phyloP scores from a whole-genome alignment of 2,329 filamentous ascomycete genomes.

The Penicillium concentricum region DNA sequence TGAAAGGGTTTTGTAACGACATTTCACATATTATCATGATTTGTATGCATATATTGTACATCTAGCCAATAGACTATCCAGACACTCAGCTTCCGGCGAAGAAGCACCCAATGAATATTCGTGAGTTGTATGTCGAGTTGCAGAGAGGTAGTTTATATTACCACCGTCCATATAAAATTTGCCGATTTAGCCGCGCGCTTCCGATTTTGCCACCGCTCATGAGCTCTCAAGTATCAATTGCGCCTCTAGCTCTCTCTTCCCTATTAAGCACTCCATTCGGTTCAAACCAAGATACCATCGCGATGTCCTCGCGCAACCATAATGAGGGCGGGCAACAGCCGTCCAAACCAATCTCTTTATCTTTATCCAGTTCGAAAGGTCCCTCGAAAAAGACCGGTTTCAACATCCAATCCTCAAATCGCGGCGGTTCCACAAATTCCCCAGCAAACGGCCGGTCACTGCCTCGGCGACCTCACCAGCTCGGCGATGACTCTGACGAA shows the following conservation, averaged over 20 bases:
- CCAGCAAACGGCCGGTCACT: constrained; percentile 23
- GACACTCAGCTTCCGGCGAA: background rate
- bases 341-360: constrained; percentile 42
- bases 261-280: background rate
- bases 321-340: background rate
- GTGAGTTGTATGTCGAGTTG: background rate
- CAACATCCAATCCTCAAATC: constrained; percentile 31
- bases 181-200: constrained; percentile 10
- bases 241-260: background rate
- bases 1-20: background rate
- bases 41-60: too few species aligned
- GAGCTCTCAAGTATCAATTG: constrained; percentile 14
- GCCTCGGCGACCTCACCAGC: constrained; percentile 30
- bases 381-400: constrained; percentile 33
- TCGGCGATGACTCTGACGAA: constrained; percentile 53
- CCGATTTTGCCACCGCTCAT: constrained; percentile 24
- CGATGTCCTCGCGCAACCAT: constrained; percentile 20
- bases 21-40: background rate
- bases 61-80: background rate
- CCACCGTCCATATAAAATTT: background rate
- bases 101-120: background rate
- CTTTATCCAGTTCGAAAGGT: constrained; percentile 38
- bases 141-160: background rate
- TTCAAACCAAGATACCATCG: background rate
- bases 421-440: constrained; percentile 15